Evolutionary conservation across 441 rosid genomes (phyloP), one percentile per base, ranked within the genome.

Genomic region (Erodium moschatum): DNA sequence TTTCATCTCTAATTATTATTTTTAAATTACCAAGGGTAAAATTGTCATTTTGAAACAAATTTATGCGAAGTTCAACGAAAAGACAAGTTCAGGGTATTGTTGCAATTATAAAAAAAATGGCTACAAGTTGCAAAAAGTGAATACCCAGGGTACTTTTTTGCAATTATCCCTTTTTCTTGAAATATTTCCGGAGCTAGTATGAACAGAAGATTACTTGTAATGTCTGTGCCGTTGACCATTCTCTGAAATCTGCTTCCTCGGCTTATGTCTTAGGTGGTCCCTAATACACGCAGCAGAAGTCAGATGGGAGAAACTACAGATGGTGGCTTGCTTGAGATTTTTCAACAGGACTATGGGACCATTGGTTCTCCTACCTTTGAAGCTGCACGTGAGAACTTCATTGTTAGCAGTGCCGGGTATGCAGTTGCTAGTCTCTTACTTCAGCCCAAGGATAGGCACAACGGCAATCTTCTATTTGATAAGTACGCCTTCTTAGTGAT

Each of bases 271-370:
- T 75, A 94, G 99, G 97, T 95, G 71, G 99, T 94, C 78, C 97
- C 96, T 63, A 89, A 90, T 74, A 63, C 96, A 67, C 83, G 96
- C 24, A 94, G 99, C 83, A 86, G 97, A 84, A 94, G 95, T 79
- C 97, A 94, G 79, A 94, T 94, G 97, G 99, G 97, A 65, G 99
- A 95, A 85, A 95, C 99, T 64, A 94, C 88, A 27, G 99, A 94
- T 64, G 99, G 99, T 58, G 99, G 99, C 70, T 75, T 94, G 81
- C 91, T 85, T 50, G 99, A 94, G 81, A 90, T 91, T 71, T 94
- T 94, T 80, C 99, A 94, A 73, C 99, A 91, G 78, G 99, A 90
- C 81, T 85, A 75, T 77, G 99, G 97, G 73, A 89, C 96, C 5
- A 96, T 94, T 18, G 99, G 99, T 63, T 85, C 97, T 69, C 79